These are phyloP conservation scores for Neopestalotiopsis clavispora DNA, from an alignment of 2,329 filamentous ascomycete species.

Conservation along the genomic window DNA sequence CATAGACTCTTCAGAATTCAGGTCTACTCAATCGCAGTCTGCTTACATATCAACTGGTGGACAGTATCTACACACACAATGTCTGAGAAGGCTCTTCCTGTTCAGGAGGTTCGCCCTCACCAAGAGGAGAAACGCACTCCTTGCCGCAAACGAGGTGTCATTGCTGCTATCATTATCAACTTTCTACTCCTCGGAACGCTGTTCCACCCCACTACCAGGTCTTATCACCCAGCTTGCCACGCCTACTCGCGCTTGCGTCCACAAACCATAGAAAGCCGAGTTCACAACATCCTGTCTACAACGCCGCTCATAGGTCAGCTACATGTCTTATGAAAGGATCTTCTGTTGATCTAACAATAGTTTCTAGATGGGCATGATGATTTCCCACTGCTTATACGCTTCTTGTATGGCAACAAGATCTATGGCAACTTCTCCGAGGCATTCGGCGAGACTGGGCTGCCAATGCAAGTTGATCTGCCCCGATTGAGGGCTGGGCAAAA, in stretches of 20 bases:
- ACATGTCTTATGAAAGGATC: background rate
- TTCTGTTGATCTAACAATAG: conserved; percentile 13
- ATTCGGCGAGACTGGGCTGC: conserved; percentile 74
- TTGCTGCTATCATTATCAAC: conserved; percentile 25
- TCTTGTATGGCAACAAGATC: conserved; percentile 75
- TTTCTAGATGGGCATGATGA: conserved; percentile 85
- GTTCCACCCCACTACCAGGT: conserved; percentile 28
- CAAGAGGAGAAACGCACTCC: conserved; percentile 20
- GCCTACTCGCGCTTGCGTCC: conserved; percentile 32
- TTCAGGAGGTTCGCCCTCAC: background rate
- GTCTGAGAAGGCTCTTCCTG: conserved; percentile 15
- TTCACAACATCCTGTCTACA: conserved; percentile 48
- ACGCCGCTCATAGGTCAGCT: conserved; percentile 55
- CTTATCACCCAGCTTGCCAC: conserved; percentile 27
- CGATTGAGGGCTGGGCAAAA: conserved; percentile 73
- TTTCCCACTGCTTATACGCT: conserved; percentile 75
- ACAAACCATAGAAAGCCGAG: conserved; percentile 48
- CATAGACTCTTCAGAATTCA: background rate
- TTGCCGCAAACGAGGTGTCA: conserved; percentile 24
- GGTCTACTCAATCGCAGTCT: background rate
- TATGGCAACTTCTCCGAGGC: conserved; percentile 76
- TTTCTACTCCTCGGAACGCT: conserved; percentile 30
- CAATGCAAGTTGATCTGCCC: conserved; percentile 78
- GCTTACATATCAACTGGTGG: conserved; percentile 14
- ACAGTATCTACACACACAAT: conserved; percentile 5